Evolutionary conservation across 129 eudicot genomes (phyloP).

Genomic region (Daucus carota): DNA sequence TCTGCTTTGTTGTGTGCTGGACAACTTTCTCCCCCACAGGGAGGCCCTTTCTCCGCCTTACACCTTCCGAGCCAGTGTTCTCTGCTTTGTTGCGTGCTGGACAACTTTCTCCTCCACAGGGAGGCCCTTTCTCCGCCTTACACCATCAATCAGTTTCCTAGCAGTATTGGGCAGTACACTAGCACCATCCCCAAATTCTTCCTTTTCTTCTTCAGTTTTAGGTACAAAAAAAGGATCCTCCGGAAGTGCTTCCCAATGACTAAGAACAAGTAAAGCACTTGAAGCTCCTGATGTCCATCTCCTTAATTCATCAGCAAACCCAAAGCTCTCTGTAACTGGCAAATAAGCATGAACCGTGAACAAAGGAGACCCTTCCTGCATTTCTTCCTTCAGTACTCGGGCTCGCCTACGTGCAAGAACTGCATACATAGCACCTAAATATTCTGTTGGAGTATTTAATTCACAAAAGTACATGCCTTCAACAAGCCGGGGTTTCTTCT

Average conservation of each 20-base stretch:
- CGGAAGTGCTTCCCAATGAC: conserved; percentile 80
- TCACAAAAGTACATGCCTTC: conserved; percentile 93
- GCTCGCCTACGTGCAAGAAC: conserved; percentile 89
- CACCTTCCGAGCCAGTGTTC: conserved; percentile 91
- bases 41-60: conserved; percentile 78
- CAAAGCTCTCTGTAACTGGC: conserved; percentile 91
- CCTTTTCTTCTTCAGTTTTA: conserved; percentile 88
- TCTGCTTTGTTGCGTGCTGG: conserved; percentile 89
- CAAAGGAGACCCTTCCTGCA: conserved; percentile 93
- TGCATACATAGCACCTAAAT: conserved; percentile 74
- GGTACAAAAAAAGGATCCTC: conserved; percentile 99
- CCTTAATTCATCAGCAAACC: conserved; percentile 83
- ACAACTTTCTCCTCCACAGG: conserved; percentile 94
- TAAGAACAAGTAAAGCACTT: conserved; percentile 87
- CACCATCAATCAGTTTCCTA: conserved; percentile 74
- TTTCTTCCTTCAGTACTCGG: conserved; percentile 80
- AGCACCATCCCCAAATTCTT: conserved; percentile 93
- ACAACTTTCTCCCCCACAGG: conserved; percentile 93
- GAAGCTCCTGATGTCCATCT: conserved; percentile 91
- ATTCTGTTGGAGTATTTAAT: conserved; percentile 72
- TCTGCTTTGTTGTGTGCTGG: conserved; percentile 88
- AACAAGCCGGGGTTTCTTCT: conserved; percentile 77
- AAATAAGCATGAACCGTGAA: conserved; percentile 91
- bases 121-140: conserved; percentile 78
- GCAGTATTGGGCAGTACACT: conserved; percentile 70